phyloP scores from a whole-genome alignment of 495 filamentous ascomycete genomes.

The Bombardia bombarda region DNA sequence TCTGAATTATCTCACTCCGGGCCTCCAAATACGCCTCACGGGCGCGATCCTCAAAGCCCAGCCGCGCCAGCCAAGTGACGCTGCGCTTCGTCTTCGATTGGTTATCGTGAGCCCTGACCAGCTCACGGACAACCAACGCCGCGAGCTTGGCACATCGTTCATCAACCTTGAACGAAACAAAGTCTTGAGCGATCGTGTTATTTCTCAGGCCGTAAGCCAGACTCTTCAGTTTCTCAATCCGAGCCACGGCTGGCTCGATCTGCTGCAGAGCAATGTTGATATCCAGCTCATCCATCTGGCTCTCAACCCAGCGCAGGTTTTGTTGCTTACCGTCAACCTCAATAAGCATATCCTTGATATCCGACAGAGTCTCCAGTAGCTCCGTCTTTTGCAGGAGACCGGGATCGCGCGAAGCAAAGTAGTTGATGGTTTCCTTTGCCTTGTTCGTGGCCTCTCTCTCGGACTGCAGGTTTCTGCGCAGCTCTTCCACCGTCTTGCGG shows the following conservation, averaged over 20 bases:
- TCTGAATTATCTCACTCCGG: constrained; percentile 64
- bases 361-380: constrained; percentile 58
- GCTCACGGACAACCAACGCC: constrained; percentile 59
- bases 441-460: constrained; percentile 76
- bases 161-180: constrained; percentile 82
- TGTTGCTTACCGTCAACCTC: constrained; percentile 96
- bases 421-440: constrained; percentile 71
- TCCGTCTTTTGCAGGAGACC: constrained; percentile 66
- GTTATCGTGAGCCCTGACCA: constrained; percentile 67
- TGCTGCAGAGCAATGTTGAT: constrained; percentile 89
- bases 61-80: constrained; percentile 70
- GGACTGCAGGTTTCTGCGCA: constrained; percentile 70
- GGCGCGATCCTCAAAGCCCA: constrained; percentile 86
- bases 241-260: constrained; percentile 75
- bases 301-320: constrained; percentile 90
- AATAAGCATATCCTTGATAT: constrained; percentile 72
- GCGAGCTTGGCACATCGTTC: constrained; percentile 77
- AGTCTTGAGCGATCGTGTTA: constrained; percentile 77
- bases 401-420: constrained; percentile 63
- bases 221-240: constrained; percentile 73
- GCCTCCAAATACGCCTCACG: constrained; percentile 79
- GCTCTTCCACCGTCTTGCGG: constrained; percentile 83
- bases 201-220: constrained; percentile 72
- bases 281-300: constrained; percentile 91
- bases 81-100: constrained; percentile 60